Conservation (phyloP, 2,329 filamentous ascomycete species). For the Fusarium floridanum region DNA sequence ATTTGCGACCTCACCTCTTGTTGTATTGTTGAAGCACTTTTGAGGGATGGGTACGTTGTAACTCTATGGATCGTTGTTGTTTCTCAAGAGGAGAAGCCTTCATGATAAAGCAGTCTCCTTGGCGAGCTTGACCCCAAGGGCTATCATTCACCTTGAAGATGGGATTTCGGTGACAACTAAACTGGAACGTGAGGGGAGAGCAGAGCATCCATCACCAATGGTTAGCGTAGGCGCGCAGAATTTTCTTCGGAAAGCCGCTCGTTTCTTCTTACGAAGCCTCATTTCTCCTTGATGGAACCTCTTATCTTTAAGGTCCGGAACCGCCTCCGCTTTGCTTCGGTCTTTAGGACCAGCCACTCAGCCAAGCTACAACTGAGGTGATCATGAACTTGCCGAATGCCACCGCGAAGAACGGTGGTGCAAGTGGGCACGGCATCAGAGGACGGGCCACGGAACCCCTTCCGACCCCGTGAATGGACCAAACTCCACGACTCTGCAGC, state of each 20-base stretch:
- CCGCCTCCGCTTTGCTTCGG: constrained; percentile 15
- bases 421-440: constrained; percentile 34
- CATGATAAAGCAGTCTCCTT: neutral
- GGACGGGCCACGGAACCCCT: constrained; percentile 21
- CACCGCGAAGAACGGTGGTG: neutral
- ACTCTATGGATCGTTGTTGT: neutral
- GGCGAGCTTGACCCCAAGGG: neutral
- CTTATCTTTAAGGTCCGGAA: constrained; percentile 30
- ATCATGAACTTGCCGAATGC: constrained; percentile 22
- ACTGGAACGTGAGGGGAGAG: constrained; percentile 8
- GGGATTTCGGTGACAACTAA: neutral
- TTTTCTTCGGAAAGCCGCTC: constrained; percentile 19
- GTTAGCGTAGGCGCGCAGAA: constrained; percentile 11
- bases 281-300: constrained; percentile 5
- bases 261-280: constrained; percentile 18
- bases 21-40: neutral
- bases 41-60: neutral
- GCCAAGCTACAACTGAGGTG: constrained; percentile 7
- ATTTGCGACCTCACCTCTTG: neutral
- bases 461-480: constrained; percentile 27
- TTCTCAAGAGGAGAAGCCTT: neutral
- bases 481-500: neutral
- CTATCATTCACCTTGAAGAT: neutral
- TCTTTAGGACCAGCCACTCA: neutral
- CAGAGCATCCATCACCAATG: constrained; percentile 2